Evolutionary conservation across 768 basidiomycete species (phyloP).

Genomic region (Suillus plorans): DNA sequence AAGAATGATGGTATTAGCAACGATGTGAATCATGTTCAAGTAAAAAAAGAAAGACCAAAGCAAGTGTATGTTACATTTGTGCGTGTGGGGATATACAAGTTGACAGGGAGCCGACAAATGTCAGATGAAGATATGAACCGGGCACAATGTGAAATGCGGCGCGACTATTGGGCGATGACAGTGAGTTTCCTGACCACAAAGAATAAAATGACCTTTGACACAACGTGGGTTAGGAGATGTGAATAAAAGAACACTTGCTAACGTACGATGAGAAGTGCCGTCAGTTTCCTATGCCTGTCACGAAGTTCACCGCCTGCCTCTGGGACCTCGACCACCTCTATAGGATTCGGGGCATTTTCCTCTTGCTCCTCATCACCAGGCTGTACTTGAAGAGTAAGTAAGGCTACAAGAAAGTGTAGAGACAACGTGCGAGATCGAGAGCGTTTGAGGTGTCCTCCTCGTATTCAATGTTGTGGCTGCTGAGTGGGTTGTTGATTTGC

Average conservation of each 20-base stretch:
- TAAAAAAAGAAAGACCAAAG: neutral
- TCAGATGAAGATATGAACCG: neutral
- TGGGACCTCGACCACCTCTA: neutral
- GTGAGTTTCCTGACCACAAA: neutral
- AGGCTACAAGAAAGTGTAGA: neutral
- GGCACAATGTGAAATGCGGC: neutral
- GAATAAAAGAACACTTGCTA: neutral
- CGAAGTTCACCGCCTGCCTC: neutral
- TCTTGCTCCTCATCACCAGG: neutral
- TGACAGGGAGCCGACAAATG: neutral
- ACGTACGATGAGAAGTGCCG: slow-evolving; percentile 2
- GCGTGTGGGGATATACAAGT: neutral
- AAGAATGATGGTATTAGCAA: neutral
- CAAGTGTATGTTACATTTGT: neutral
- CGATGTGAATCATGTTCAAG: neutral
- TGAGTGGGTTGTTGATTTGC: neutral
- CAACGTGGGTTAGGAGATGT: neutral
- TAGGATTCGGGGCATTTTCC: neutral
- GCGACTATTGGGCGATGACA: neutral
- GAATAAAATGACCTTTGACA: neutral
- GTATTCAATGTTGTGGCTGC: neutral
- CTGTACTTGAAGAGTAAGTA: neutral
- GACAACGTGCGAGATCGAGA: neutral
- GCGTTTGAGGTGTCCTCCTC: neutral
- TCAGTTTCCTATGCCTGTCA: neutral